Base-by-base conservation (phyloP, 2,329 filamentous ascomycete species). In the Colletotrichum sansevieriae region DNA sequence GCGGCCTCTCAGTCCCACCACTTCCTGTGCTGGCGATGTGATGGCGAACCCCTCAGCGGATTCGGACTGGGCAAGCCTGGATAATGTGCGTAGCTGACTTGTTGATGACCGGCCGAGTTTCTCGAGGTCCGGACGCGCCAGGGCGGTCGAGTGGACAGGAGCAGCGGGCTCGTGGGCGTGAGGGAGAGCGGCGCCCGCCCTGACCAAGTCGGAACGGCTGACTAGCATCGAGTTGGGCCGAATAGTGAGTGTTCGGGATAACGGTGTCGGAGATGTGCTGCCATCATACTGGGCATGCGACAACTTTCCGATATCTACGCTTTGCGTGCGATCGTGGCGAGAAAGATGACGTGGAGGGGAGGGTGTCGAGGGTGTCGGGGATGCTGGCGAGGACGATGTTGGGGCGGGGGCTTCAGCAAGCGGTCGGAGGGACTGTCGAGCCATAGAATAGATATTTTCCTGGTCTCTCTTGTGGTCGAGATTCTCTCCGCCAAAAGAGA, bases 21-120 rank as follows among this genome's bases (percentile, higher is more conserved):
- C 96, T 77, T 98, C 94, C 75, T 97, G 92, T 15, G 91, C 90
- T 1, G 92, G 87, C 0, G 90, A 90, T 56, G 89, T 91, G 64
- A 98, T 91, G 51, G 90, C 87, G 73, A 98, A 95, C 47, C 97
- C 94, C 39, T 95, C 92, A 1, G 89, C 88, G 10, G 90, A 89
- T 3, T 88, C 91, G 52, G 90, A 89, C 74, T 95, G 88, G 1
- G 94, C 93, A 72, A 97, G 88, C 74, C 90, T 92, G 7, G 95
- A 97, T 43, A 98, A 84, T 0, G 94, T 95, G 49, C 95, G 91
- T 22, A 99, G 86, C 78, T 99, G 93, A 66, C 92, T 91, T 2
- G 96, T 98, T 0, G 95, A 92, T 0, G 96, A 98, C 74, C 93
- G 93, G 66, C 95, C 92, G 18, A 99, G 85, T 39, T 89, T 91